A percentile compares a stretch with the other conserved stretches of the same genome.
Conservation (phyloP, 345 rosid species). For the Citrus medica region DNA sequence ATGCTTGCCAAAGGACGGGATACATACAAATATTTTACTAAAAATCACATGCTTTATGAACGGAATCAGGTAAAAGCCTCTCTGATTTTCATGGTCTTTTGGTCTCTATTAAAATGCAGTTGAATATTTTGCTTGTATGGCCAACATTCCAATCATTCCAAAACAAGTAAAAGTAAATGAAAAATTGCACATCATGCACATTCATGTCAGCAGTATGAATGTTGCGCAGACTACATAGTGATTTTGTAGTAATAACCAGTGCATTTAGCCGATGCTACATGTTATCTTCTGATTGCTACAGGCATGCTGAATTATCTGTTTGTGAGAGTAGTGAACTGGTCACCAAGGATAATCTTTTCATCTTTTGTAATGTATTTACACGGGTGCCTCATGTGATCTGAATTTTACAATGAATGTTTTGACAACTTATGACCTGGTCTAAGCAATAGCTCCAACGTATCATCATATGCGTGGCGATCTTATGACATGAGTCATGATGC, state of each 20-base stretch:
- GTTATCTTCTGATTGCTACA: not conserved
- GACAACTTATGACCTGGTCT: not conserved
- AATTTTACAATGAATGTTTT: not conserved
- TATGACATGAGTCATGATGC: not conserved
- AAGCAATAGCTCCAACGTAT: not conserved
- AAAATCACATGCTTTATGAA: constrained; percentile 92
- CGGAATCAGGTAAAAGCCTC: constrained; percentile 67
- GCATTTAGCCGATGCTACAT: not conserved
- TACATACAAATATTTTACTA: constrained; percentile 87
- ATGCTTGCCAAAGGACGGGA: constrained; percentile 96
- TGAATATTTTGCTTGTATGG: not conserved
- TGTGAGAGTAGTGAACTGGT: not conserved
- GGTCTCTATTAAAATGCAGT: not conserved
- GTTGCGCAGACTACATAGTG: not conserved
- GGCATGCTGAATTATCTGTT: not conserved
- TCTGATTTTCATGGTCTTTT: not conserved
- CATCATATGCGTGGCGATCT: not conserved
- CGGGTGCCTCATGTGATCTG: not conserved
- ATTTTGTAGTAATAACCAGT: not conserved
- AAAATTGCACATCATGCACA: not conserved
- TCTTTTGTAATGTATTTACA: not conserved
- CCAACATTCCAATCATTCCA: not conserved
- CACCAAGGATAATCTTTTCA: not conserved
- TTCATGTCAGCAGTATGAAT: not conserved
- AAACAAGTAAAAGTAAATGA: not conserved